Evolutionary conservation across 1,139 yeast genomes (phyloP).

Genomic region (Suhomyces terraborum): DNA sequence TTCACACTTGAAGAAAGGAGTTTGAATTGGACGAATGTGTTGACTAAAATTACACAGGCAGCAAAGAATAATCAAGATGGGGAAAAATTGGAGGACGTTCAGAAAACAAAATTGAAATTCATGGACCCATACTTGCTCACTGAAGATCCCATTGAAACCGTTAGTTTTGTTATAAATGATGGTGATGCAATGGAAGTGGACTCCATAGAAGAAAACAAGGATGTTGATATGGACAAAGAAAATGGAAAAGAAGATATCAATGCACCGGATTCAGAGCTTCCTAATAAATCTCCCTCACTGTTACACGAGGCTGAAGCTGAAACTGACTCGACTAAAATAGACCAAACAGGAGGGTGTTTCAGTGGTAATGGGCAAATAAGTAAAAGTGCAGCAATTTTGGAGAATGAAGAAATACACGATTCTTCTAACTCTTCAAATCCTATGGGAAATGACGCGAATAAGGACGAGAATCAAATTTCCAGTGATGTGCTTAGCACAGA

Average conservation of each 20-base stretch:
- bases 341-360: too few relatives aligned
- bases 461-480: neutral
- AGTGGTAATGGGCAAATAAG: too few relatives aligned
- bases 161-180: constrained; percentile 26
- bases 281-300: too few relatives aligned
- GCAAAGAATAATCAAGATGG: constrained; percentile 35
- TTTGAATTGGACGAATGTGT: constrained; percentile 29
- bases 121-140: constrained; percentile 55
- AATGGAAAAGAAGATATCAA: constrained; percentile 8
- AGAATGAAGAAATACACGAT: neutral
- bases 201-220: constrained; percentile 10
- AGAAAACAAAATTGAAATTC: constrained; percentile 38
- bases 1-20: constrained; percentile 12
- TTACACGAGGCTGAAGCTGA: too few relatives aligned
- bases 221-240: constrained; percentile 12
- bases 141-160: constrained; percentile 48
- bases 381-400: too few relatives aligned
- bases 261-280: too few relatives aligned
- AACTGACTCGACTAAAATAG: too few relatives aligned
- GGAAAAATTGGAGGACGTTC: constrained; percentile 33
- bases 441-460: neutral
- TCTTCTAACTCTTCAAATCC: neutral
- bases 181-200: constrained; percentile 10
- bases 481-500: constrained; percentile 15
- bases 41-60: constrained; percentile 30